Base-by-base conservation (phyloP, 305 asterid species). In the Fraxinus greggii region DNA sequence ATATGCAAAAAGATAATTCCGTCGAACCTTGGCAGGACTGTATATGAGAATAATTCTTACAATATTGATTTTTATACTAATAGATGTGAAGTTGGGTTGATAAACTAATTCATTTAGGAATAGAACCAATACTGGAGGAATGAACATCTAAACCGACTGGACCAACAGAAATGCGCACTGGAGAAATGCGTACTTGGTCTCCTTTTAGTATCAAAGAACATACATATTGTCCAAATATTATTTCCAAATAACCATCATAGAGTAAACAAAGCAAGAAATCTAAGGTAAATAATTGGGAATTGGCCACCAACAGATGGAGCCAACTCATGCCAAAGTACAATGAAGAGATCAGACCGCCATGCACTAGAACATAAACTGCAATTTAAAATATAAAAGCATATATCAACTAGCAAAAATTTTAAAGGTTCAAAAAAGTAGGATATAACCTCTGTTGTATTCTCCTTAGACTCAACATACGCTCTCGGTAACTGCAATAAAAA, bases 371-470 rank as follows among this genome's bases (percentile, higher is more conserved):
- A 84, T 8, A 69, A 72, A 77, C 59, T 72, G 8, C 21, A 80
- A 67, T 76, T 33, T 56, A 32, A 32, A 76, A 76, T 61, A 45
- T 13, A 45, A 70, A 5, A 63, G 70, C 72, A 21, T 7, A 77
- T 42, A 31, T 23, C 63, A 24, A 48, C 79, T 24, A 70, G 9
- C 56, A 72, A 69, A 75, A 35, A 40, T 9, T n/a, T 56, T 4
- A 76, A 36, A 65, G 69, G 31, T 28, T 10, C 38, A 70, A 51
- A 4, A 21, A 40, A 17, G 32, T 38, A 33, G 83, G 69, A 82
- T 85, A 80, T 87, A 77, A 96, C 99, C 98, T 96, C 98, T 24
- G 87, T 79, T 51, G 97, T 83, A 84, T 83, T 86, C 83, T 92
- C 97, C 81, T 87, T 93, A 24, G 86, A 83, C 82, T 92, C 98